Percentiles rank a stretch among this genome's conserved stretches.
Conservation (phyloP, 2,329 filamentous ascomycete species). For the Geosmithia morbida region DNA sequence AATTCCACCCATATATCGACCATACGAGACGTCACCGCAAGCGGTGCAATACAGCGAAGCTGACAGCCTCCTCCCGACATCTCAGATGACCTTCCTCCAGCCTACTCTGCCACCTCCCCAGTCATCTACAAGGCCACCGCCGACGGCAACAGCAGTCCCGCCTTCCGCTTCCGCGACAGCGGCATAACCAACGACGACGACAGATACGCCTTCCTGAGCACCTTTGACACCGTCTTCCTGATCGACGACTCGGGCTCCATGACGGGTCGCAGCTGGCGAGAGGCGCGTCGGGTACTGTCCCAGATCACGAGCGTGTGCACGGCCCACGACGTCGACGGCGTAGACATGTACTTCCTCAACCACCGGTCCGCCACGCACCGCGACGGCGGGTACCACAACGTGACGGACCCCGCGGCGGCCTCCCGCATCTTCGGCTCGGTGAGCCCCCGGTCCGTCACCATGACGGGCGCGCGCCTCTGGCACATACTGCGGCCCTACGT, state of each 20-base stretch:
- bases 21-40: too few relatives aligned
- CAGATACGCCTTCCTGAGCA: conserved; percentile 58
- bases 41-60: too few relatives aligned
- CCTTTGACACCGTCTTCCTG: conserved; percentile 79
- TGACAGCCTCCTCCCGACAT: background rate
- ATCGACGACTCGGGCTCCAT: conserved; percentile 91
- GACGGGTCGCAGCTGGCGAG: conserved; percentile 60
- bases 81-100: background rate
- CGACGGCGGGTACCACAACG: conserved; percentile 47
- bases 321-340: conserved; percentile 63
- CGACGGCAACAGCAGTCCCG: background rate
- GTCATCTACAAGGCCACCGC: background rate
- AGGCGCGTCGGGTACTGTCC: conserved; percentile 55
- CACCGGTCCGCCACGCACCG: conserved; percentile 28
- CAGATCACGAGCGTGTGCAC: conserved; percentile 75
- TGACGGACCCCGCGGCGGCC: conserved; percentile 44
- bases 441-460: conserved; percentile 51
- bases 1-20: background rate
- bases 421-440: conserved; percentile 56
- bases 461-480: conserved; percentile 58
- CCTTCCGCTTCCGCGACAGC: background rate
- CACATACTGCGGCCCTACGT: conserved; percentile 65
- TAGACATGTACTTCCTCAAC: conserved; percentile 90
- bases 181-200: conserved; percentile 33
- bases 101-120: background rate